Conservation (phyloP, 768 basidiomycete species). For the Suillus spraguei region DNA sequence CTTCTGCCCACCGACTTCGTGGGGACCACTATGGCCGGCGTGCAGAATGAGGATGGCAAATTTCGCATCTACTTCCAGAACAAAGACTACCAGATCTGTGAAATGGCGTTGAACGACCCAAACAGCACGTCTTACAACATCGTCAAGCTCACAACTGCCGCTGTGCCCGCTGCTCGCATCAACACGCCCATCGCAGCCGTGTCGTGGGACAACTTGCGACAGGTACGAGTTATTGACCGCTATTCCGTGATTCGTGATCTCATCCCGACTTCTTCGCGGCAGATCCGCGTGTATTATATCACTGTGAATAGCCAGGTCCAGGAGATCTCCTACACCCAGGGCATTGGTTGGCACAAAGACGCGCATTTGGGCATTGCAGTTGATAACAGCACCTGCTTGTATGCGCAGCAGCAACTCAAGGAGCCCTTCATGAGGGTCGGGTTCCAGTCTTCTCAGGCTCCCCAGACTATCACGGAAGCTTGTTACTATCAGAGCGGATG, state of each 20-base stretch:
- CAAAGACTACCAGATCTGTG: constrained; percentile 1
- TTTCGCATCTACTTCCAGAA: neutral
- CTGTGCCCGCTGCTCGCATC: neutral
- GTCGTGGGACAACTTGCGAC: neutral
- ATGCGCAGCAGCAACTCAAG: neutral
- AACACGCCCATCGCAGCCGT: constrained; percentile 2
- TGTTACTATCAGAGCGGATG: neutral
- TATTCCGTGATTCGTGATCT: neutral
- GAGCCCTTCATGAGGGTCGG: neutral
- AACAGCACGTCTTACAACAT: neutral
- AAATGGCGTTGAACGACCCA: neutral
- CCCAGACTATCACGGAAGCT: constrained; percentile 2
- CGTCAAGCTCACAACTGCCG: neutral
- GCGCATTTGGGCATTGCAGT: neutral
- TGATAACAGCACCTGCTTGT: constrained; percentile 2
- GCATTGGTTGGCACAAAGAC: neutral
- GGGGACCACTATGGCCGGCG: constrained; percentile 3
- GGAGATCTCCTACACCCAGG: neutral
- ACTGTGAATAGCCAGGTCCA: neutral
- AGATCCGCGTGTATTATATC: neutral
- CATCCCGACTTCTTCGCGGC: neutral
- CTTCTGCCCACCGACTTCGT: constrained; percentile 5
- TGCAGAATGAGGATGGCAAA: neutral
- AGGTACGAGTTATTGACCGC: neutral
- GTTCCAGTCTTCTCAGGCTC: neutral